phyloP scores from a whole-genome alignment of 805 yeast genomes.

The Starmera dryadoides region DNA sequence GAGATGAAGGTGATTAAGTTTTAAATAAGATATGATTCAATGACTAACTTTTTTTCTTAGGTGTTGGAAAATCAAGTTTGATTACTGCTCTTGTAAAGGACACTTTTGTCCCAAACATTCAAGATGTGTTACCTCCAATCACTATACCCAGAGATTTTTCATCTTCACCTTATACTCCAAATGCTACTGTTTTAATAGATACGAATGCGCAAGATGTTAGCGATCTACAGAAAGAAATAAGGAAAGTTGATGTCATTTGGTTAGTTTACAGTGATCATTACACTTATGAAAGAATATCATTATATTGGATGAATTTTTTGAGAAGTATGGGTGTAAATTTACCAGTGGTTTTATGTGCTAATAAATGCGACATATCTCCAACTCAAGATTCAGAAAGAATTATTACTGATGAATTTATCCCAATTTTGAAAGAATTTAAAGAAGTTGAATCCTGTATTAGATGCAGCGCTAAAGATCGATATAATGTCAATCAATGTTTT shows the following conservation, averaged over 20 bases:
- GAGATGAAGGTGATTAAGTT: slow-evolving; percentile 73
- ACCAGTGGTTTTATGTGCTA: slow-evolving; percentile 88
- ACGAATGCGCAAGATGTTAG: slow-evolving; percentile 63
- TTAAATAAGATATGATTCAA: no score
- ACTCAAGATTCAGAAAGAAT: slow-evolving; percentile 36
- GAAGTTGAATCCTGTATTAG: slow-evolving; percentile 90
- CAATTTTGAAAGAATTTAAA: slow-evolving; percentile 82
- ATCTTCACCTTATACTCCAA: slow-evolving; percentile 49
- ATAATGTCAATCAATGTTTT: slow-evolving; percentile 86
- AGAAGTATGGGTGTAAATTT: slow-evolving; percentile 89
- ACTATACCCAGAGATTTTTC: slow-evolving; percentile 72
- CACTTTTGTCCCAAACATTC: slow-evolving; percentile 67
- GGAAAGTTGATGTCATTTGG: slow-evolving; percentile 88
- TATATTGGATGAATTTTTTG: slow-evolving; percentile 92
- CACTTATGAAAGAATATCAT: slow-evolving; percentile 84
- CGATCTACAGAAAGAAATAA: slow-evolving; percentile 60
- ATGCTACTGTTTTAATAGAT: slow-evolving; percentile 70
- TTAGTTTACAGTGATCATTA: slow-evolving; percentile 92
- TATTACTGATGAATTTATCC: slow-evolving; percentile 75
- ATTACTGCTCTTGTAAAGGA: slow-evolving; percentile 80
- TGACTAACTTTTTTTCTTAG: slow-evolving; percentile 11
- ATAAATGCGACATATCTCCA: slow-evolving; percentile 51
- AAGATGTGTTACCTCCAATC: slow-evolving; percentile 75
- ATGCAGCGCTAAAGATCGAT: slow-evolving; percentile 76
- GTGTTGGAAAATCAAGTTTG: slow-evolving; percentile 75